Conservation (phyloP, 441 rosid species). For the Viola pubescens region DNA sequence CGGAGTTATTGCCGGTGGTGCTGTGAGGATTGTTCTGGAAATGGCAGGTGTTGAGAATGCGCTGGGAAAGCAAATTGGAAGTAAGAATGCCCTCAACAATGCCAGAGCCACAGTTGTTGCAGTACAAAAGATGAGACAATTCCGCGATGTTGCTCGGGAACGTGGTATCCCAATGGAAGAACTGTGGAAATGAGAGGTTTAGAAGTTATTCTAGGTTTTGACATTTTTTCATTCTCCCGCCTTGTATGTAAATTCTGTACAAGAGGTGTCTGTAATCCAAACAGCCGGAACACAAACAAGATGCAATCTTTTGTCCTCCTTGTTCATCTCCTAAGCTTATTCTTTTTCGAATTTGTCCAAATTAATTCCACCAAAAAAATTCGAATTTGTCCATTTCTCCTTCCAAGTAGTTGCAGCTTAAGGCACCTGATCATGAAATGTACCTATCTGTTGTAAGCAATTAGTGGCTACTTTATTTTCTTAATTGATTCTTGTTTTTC, state of each 20-base stretch:
- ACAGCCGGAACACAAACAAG: slow-evolving; percentile 10
- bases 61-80: slow-evolving; percentile 70
- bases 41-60: slow-evolving; percentile 96
- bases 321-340: background rate
- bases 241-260: slow-evolving; percentile 16
- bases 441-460: no score
- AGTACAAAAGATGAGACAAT: slow-evolving; percentile 71
- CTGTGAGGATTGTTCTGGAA: slow-evolving; percentile 84
- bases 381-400: no score
- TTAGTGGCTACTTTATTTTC: no score
- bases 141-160: slow-evolving; percentile 69
- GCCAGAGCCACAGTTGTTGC: slow-evolving; percentile 90
- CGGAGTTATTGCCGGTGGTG: slow-evolving; percentile 92
- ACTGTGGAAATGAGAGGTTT: slow-evolving; percentile 56
- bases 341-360: background rate
- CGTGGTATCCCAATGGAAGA: slow-evolving; percentile 96
- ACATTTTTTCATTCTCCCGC: background rate
- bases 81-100: slow-evolving; percentile 82
- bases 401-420: no score
- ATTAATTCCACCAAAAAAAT: background rate
- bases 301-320: slow-evolving; percentile 9
- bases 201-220: background rate
- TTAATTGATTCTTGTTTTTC: no score
- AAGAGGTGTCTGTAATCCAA: slow-evolving; percentile 16
- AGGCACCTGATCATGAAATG: no score